Percentiles rank a stretch among this genome's conserved stretches.
These are phyloP conservation scores for Epichloe scottii DNA, from an alignment of 2,329 filamentous ascomycete species.

Conservation along the genomic window DNA sequence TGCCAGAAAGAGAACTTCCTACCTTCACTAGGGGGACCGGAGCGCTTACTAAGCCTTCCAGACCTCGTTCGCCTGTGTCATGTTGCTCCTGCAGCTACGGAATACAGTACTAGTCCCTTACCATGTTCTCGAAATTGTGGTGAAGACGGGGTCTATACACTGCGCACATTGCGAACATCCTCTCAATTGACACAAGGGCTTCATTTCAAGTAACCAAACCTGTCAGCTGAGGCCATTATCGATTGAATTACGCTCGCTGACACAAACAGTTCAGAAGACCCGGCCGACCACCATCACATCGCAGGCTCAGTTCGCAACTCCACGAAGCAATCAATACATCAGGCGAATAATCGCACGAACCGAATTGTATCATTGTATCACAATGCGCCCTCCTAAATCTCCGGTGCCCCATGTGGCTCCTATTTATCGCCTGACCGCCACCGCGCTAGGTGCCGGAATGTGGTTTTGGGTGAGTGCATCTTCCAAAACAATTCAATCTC, in stretches of 20 bases:
- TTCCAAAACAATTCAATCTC: neutral
- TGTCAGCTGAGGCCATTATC: neutral
- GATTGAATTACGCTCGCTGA: neutral
- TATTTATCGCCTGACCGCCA: slow-evolving; percentile 76
- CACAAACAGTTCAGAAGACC: neutral
- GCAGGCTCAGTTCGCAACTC: neutral
- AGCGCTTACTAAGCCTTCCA: neutral
- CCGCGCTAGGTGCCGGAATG: slow-evolving; percentile 86
- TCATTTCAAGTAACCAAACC: neutral
- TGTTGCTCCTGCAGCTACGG: neutral
- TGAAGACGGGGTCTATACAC: neutral
- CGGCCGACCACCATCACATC: neutral
- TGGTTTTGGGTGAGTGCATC: slow-evolving; percentile 82
- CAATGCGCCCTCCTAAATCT: slow-evolving; percentile 25
- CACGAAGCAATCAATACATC: neutral
- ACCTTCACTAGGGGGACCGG: too few relatives aligned
- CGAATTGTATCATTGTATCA: neutral
- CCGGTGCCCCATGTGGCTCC: slow-evolving; percentile 37
- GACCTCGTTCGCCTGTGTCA: neutral
- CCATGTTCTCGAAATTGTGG: neutral
- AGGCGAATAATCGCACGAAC: neutral
- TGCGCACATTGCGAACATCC: neutral
- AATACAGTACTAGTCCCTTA: neutral
- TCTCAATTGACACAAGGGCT: neutral
- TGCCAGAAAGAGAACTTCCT: too few relatives aligned